These are phyloP conservation scores for Penicillium sp. DNA, from an alignment of 2,329 filamentous ascomycete species.

Conservation along the genomic window DNA sequence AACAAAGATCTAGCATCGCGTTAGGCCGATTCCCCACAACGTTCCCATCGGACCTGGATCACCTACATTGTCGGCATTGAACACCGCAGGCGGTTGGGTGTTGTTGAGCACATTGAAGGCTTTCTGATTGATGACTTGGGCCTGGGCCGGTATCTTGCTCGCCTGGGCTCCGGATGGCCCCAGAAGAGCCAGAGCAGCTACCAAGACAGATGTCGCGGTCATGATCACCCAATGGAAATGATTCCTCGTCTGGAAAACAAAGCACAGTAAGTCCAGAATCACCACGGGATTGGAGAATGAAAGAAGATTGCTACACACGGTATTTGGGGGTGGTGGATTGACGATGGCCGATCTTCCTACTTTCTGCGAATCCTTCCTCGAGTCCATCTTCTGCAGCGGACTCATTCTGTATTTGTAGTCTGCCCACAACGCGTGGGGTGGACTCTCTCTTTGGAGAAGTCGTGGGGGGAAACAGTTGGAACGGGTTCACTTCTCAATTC, in stretches of 20 bases:
- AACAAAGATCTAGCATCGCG: neutral
- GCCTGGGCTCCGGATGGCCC: neutral
- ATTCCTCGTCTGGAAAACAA: neutral
- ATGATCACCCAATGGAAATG: neutral
- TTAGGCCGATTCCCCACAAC: too few relatives aligned
- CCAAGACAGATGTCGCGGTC: neutral
- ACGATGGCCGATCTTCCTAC: neutral
- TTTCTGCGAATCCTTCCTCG: too few relatives aligned
- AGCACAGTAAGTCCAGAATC: neutral
- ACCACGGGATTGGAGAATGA: neutral
- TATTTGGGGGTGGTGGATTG: neutral
- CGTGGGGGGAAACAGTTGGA: neutral
- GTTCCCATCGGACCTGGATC: neutral
- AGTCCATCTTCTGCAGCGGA: neutral
- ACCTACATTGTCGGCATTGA: conserved; percentile 6
- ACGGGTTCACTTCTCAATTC: neutral
- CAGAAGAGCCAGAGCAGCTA: neutral
- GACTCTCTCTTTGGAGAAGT: neutral
- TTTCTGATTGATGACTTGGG: conserved; percentile 13
- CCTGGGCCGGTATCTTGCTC: conserved; percentile 10
- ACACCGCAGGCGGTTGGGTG: conserved; percentile 11
- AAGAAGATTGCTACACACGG: neutral
- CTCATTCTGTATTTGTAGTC: neutral
- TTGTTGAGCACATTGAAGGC: conserved; percentile 14
- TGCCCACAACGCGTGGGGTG: neutral